These are phyloP conservation scores for Nitzschia sp. DNA, from an alignment of 108 stramenopile genomes.

Conservation along the genomic window DNA sequence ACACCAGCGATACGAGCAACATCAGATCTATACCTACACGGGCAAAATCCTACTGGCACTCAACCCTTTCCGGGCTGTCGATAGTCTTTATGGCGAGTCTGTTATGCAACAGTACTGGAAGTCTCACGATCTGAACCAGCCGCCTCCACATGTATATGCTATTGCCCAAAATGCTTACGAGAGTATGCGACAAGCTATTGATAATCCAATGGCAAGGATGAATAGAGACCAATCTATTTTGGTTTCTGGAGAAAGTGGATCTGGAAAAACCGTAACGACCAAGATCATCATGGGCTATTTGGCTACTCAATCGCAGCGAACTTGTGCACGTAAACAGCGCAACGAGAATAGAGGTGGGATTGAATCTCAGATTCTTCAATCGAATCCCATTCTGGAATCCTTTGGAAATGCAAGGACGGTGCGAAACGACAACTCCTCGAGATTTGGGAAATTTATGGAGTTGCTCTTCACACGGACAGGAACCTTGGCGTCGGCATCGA, in stretches of 20 bases:
- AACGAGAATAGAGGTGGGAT: conserved; percentile 30
- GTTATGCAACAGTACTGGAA: conserved; percentile 66
- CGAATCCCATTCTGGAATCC: conserved; percentile 88
- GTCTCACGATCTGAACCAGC: conserved; percentile 19
- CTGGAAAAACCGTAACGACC: conserved; percentile 86
- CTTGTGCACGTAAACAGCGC: not conserved
- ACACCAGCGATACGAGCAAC: conserved; percentile 51
- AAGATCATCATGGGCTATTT: conserved; percentile 86
- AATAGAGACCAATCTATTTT: conserved; percentile 51
- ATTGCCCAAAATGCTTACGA: conserved; percentile 92
- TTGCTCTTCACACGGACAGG: conserved; percentile 58
- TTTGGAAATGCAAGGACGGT: conserved; percentile 91
- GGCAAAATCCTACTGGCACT: conserved; percentile 88
- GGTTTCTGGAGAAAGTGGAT: conserved; percentile 79
- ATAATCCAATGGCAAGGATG: conserved; percentile 13
- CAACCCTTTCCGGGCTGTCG: conserved; percentile 80
- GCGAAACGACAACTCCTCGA: conserved; percentile 88
- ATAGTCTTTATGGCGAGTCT: conserved; percentile 59
- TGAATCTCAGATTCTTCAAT: conserved; percentile 81
- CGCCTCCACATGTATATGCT: conserved; percentile 77
- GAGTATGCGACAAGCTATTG: conserved; percentile 56
- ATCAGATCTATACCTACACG: conserved; percentile 86
- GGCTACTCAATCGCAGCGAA: conserved; percentile 62
- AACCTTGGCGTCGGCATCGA: conserved; percentile 63
- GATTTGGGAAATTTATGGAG: conserved; percentile 96